Evolutionary conservation across 164 flowering plant genomes (phyloP).

Genomic region (Macadamia integrifolia): DNA sequence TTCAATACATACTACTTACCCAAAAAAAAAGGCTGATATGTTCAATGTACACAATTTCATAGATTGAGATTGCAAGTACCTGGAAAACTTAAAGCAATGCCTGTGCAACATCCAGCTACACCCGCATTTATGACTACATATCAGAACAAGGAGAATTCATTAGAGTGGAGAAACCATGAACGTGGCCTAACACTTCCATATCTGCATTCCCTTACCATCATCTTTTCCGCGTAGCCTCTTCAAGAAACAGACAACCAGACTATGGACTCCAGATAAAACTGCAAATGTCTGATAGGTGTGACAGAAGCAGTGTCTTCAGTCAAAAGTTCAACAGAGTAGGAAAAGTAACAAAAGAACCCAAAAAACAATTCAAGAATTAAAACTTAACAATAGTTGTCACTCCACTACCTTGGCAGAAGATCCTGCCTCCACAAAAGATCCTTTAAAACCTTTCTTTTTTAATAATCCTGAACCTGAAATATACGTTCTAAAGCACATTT

Average conservation of each 20-base stretch:
- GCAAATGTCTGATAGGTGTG: constrained; percentile 73
- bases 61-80: constrained; percentile 31
- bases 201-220: constrained; percentile 54
- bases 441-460: constrained; percentile 83
- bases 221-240: constrained; percentile 88
- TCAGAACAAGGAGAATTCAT: not conserved
- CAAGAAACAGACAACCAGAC: constrained; percentile 84
- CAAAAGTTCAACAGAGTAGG: not conserved
- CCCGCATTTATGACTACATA: constrained; percentile 77
- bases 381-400: not conserved
- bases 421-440: constrained; percentile 79
- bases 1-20: too few relatives aligned
- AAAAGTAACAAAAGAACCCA: not conserved
- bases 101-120: constrained; percentile 98
- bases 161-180: not conserved
- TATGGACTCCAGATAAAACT: constrained; percentile 88
- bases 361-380: not conserved
- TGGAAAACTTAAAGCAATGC: constrained; percentile 90
- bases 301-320: not conserved
- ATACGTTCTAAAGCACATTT: not conserved
- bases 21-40: too few relatives aligned
- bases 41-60: too few relatives aligned
- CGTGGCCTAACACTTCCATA: not conserved
- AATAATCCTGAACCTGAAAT: constrained; percentile 69
- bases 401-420: constrained; percentile 72